Evolutionary conservation across 805 yeast species (phyloP).

Genomic region (Candida tammaniensis): DNA sequence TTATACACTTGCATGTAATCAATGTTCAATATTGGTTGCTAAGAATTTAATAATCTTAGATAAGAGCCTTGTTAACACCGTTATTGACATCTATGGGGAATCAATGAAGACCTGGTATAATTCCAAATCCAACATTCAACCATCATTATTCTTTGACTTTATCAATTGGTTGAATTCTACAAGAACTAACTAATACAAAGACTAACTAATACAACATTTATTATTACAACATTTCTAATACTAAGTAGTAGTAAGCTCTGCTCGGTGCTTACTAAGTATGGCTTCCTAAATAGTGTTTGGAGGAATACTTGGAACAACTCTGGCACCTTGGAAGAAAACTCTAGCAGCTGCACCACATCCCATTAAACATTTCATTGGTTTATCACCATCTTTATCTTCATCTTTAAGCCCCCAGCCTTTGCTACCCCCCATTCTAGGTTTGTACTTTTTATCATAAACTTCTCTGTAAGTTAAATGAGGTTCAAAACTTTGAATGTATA

Average conservation of each 20-base stretch:
- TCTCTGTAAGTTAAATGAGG: conserved; percentile 52
- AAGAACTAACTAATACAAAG: too few relatives aligned
- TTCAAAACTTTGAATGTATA: conserved; percentile 59
- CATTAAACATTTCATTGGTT: conserved; percentile 53
- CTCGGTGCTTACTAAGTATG: too few relatives aligned
- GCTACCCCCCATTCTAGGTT: conserved; percentile 52
- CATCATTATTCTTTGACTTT: conserved; percentile 68
- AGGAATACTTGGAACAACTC: conserved; percentile 43
- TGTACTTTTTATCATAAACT: conserved; percentile 47
- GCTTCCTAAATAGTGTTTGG: too few relatives aligned
- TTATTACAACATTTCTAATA: too few relatives aligned
- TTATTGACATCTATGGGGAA: conserved; percentile 55
- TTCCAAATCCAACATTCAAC: conserved; percentile 44
- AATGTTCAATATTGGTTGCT: conserved; percentile 62
- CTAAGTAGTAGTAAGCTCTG: too few relatives aligned
- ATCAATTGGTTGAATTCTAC: conserved; percentile 68
- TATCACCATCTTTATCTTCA: conserved; percentile 50
- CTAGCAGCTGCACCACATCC: conserved; percentile 69
- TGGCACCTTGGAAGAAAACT: conserved; percentile 64
- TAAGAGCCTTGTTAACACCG: conserved; percentile 32
- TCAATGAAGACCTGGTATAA: conserved; percentile 64
- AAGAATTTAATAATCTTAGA: conserved; percentile 48
- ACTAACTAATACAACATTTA: too few relatives aligned
- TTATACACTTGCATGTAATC: conserved; percentile 56
- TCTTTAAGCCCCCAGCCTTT: conserved; percentile 48